These are phyloP conservation scores for Kazachstania psychrophila DNA, from an alignment of 805 yeast genomes.

Conservation along the genomic window DNA sequence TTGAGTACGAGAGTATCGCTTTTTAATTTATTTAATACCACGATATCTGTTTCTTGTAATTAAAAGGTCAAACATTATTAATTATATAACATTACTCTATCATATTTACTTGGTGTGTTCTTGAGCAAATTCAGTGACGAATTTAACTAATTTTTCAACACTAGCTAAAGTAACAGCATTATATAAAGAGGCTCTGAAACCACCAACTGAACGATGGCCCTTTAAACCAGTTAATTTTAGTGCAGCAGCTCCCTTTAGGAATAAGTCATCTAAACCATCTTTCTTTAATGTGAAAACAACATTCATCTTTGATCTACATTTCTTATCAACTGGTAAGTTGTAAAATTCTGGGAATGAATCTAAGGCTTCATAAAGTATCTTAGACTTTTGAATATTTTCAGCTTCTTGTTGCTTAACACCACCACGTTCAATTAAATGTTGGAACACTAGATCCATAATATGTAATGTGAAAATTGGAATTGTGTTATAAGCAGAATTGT, in stretches of 20 bases:
- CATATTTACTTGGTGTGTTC: constrained; percentile 14
- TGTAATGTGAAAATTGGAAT: constrained; percentile 89
- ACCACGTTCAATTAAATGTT: constrained; percentile 53
- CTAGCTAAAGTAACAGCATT: constrained; percentile 70
- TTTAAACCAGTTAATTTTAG: constrained; percentile 65
- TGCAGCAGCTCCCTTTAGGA: constrained; percentile 57
- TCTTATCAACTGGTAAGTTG: constrained; percentile 53
- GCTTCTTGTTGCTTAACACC: constrained; percentile 59
- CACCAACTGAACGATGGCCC: constrained; percentile 97
- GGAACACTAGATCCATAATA: constrained; percentile 70
- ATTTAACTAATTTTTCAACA: constrained; percentile 47
- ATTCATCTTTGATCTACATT: constrained; percentile 79
- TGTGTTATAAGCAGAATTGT: constrained; percentile 92
- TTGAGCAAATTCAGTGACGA: constrained; percentile 51
- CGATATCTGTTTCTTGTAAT: constrained; percentile 23
- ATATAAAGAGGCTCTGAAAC: constrained; percentile 87
- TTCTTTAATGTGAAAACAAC: constrained; percentile 74
- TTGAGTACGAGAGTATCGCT: constrained; percentile 50
- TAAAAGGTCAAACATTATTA: constrained; percentile 20
- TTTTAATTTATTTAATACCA: constrained; percentile 4
- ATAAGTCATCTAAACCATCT: constrained; percentile 56
- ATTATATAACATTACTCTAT: background rate
- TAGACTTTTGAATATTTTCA: constrained; percentile 54
- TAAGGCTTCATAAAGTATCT: constrained; percentile 51
- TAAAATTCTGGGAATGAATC: constrained; percentile 59